Base-by-base conservation (phyloP, 306 rosid species). In the Castanopsis chinensis region DNA sequence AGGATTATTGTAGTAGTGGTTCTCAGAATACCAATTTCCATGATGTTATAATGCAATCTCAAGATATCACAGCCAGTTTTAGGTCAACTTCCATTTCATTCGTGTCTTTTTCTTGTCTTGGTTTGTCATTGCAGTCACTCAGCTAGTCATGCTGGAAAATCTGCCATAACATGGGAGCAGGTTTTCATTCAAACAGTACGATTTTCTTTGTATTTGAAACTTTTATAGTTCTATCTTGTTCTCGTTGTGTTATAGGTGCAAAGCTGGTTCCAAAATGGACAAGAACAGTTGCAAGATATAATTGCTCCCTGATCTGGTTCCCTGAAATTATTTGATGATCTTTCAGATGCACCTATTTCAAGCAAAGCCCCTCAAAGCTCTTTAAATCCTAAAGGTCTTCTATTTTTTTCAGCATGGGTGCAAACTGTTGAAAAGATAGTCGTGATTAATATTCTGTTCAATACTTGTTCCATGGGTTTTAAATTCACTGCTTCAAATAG, bases 211-310 rank as follows among this genome's bases (percentile, higher is more conserved):
- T 63, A 41, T 11, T 32, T 71, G 52, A 13, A 71, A 69, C 6
- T 60, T 27, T 67, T 32, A 58, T 55, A 15, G 45, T 68, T 37
- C 12, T 76, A 5, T 69, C 21, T 51, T 79, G 13, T 68, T 64
- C 41, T 12, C 32, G 27, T 53, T 72, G 55, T 59, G 28, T 64
- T 71, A 8, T 78, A 88, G 91, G 91, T 88, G 65, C 86, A 76
- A 73, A 69, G 63, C 71, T 88, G 91, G 91, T 88, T 88, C 76
- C 79, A 73, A 73, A 69, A 71, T 23, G 80, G 77, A 59, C 80
- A 41, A 63, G 80, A 41, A 57, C 81, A 72, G 65, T 41, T 30
- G 69, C 82, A 73, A 67, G 49, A 33, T 49, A 78, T 71, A 53
- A 76, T 67, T 56, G 54, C 32, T 77, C 73, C 86, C 15, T 75